Percentiles rank a stretch among this genome's conserved stretches.
phyloP scores from a whole-genome alignment of 2,329 filamentous ascomycete species.

The Colletotrichum karsti region DNA sequence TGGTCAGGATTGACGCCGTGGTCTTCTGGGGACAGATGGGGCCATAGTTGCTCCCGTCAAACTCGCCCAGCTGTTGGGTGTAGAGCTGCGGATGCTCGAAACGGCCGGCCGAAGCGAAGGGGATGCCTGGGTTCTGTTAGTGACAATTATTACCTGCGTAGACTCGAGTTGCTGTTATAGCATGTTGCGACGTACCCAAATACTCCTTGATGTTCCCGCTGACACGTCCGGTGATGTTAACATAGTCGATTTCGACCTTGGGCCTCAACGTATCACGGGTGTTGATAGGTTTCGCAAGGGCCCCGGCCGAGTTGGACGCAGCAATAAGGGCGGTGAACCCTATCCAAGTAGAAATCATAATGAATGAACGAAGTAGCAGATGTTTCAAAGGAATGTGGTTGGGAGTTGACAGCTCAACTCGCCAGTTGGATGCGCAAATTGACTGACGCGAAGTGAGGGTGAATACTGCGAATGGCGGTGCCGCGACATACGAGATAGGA shows the following conservation, averaged over 20 bases:
- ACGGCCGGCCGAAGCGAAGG: conserved; percentile 9
- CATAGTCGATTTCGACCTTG: conserved; percentile 10
- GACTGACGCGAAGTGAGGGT: background rate
- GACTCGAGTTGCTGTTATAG: too few species aligned
- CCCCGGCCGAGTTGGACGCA: background rate
- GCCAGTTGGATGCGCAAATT: background rate
- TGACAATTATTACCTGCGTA: fast-evolving
- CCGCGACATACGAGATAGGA: background rate
- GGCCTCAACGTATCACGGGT: background rate
- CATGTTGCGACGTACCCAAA: background rate
- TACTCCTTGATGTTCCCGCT: conserved; percentile 7
- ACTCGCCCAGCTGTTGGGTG: conserved; percentile 4
- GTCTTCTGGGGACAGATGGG: conserved; percentile 16
- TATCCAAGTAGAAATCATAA: background rate
- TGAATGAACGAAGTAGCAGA: background rate
- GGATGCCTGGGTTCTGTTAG: conserved; percentile 1
- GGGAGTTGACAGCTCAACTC: background rate
- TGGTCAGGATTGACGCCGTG: background rate
- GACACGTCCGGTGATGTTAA: background rate
- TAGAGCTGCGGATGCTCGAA: conserved; percentile 13
- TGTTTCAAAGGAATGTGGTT: background rate
- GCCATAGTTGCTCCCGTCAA: conserved; percentile 6
- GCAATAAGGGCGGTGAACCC: background rate
- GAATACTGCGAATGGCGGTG: background rate
- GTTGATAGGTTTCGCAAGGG: background rate